Evolutionary conservation across 805 yeast species (phyloP), one percentile per base, ranked within the genome.

Genomic region (Candida nonsorbophila): DNA sequence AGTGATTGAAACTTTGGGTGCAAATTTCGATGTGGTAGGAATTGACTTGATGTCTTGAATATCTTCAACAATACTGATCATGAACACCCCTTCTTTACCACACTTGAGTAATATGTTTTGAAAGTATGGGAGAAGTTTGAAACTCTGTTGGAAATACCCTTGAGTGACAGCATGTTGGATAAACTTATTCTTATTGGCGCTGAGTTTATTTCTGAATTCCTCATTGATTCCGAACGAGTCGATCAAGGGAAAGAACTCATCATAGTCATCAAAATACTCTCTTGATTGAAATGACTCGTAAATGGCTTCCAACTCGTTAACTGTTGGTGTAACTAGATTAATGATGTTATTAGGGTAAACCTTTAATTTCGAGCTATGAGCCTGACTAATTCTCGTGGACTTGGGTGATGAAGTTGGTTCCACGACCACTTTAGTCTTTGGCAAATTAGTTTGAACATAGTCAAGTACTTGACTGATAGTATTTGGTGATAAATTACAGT

Each of bases 331-430:
- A 1, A 73, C 55, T 13, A 82, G 40, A 32, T 63, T 58, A 15
- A 72, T 39, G 21, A 41, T 28, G 28, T 69, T 58, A 22, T 71
- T 37, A 0, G 86, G 85, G 40, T 55, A 78, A 5, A 69, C 67
- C 2, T 44, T 39, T 3, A 72, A 42, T n/a, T 53, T 37, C n/a
- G n/a, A n/a, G n/a, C n/a, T n/a, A n/a, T n/a, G n/a, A 4, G 66
- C 29, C 16, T 49, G 16, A 0, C 74, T 66, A 3, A 82, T 40
- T 32, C 67, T 62, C 0, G 52, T 50, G 2, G 88, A 71, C 46
- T 85, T 86, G 3, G 74, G 65, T 1, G 60, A 64, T 1, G 92
- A 79, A 0, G 95, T 86, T 4, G 96, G 95, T 40, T 86, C 96
- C 34, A 79, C 64, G 1, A 81, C 58, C 2, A 69, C 61, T 7